Conservation (phyloP, 768 basidiomycete genomes). For the Strobilomyces echinocephalus region DNA sequence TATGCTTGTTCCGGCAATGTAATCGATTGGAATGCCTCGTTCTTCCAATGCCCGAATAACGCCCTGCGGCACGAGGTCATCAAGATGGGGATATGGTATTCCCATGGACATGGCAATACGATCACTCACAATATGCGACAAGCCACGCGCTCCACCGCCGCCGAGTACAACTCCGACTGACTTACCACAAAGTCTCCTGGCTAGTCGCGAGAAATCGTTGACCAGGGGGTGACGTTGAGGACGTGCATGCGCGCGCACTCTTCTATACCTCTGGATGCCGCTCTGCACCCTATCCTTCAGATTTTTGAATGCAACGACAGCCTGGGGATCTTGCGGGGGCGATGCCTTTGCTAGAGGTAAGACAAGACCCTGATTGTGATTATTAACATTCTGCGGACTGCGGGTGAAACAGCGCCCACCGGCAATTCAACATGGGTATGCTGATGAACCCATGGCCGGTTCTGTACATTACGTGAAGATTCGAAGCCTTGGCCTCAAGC, state of each 20-base stretch:
- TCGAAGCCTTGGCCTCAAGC: background rate
- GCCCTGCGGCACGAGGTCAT: constrained; percentile 50
- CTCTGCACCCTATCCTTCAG: constrained; percentile 90
- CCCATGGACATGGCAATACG: constrained; percentile 5
- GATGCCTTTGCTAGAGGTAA: constrained; percentile 56
- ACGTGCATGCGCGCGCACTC: constrained; percentile 53
- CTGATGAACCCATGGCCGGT: constrained; percentile 92
- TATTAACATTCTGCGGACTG: background rate
- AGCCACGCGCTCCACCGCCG: constrained; percentile 95
- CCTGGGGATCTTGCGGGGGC: constrained; percentile 77
- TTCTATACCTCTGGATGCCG: constrained; percentile 82
- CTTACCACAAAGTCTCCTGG: constrained; percentile 85
- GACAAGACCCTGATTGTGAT: constrained; percentile 58
- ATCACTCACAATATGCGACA: constrained; percentile 59
- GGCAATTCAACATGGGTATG: constrained; percentile 93
- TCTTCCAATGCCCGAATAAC: constrained; percentile 90
- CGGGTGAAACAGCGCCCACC: constrained; percentile 37
- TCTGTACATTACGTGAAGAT: constrained; percentile 41
- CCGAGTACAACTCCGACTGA: constrained; percentile 93
- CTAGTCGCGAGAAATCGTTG: constrained; percentile 90
- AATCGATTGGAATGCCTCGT: constrained; percentile 88
- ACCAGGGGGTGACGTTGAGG: constrained; percentile 76
- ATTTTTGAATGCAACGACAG: constrained; percentile 83
- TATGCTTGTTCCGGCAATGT: constrained; percentile 91
- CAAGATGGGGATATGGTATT: background rate